These are phyloP conservation scores for Cytidiella melzeri DNA, from an alignment of 768 basidiomycete genomes.

Conservation along the genomic window DNA sequence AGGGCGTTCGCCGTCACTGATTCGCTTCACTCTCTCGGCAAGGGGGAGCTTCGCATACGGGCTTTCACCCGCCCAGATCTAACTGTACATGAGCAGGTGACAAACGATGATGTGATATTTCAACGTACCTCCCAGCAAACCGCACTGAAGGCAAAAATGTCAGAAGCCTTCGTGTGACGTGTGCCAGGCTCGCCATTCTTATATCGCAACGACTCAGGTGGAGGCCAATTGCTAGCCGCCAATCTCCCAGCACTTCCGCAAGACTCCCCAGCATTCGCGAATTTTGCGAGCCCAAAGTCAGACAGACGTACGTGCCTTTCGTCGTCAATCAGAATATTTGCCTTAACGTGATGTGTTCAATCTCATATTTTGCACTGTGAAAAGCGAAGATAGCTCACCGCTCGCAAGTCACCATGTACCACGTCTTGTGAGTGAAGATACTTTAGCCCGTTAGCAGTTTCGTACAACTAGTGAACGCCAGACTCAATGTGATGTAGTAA, in stretches of 20 bases:
- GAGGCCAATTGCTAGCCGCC: neutral
- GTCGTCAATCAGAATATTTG: conserved; percentile 3
- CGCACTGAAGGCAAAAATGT: conserved; percentile 1
- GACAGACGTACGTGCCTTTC: neutral
- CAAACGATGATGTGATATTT: neutral
- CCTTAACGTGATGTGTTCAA: neutral
- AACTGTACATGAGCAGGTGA: neutral
- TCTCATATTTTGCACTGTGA: neutral
- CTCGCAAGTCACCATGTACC: conserved; percentile 1
- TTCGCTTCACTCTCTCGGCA: neutral
- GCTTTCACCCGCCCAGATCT: neutral
- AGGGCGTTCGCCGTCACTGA: neutral
- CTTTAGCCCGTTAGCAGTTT: neutral
- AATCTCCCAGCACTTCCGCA: neutral
- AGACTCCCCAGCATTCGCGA: neutral
- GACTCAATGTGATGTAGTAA: neutral
- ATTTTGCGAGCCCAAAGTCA: neutral
- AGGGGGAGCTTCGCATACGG: neutral
- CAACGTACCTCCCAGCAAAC: conserved; percentile 6
- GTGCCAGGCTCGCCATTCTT: neutral
- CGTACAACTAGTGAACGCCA: neutral
- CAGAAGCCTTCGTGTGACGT: neutral
- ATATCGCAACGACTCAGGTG: neutral
- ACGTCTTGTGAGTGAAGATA: neutral
- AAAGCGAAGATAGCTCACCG: neutral